A percentile compares a stretch with the other conserved stretches of the same genome.
Conservation (phyloP, 441 rosid species). For the Gossypium aridum region DNA sequence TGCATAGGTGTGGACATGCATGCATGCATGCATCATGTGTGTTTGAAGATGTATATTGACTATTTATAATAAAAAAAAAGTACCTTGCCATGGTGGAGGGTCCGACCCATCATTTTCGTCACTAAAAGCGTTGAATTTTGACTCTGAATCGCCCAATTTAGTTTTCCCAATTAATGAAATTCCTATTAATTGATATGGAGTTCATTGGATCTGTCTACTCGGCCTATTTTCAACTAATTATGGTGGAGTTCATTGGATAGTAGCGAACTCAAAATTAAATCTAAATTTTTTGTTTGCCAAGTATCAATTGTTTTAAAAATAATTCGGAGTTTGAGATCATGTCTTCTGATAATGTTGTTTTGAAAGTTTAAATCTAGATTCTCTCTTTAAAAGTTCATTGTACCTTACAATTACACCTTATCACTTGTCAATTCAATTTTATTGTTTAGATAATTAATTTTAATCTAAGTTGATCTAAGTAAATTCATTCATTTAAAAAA, state of each 20-base stretch:
- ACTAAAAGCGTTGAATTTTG: background rate
- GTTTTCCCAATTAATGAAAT: background rate
- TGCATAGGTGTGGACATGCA: background rate
- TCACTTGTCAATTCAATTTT: no score
- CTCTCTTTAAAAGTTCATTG: no score
- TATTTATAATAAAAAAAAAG: background rate
- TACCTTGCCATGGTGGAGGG: background rate
- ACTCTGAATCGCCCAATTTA: background rate
- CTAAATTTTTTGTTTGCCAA: no score
- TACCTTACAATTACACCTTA: no score
- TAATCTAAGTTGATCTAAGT: no score
- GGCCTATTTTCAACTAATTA: background rate
- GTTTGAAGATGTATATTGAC: background rate
- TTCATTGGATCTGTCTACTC: background rate
- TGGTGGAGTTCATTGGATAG: background rate
- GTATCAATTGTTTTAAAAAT: no score
- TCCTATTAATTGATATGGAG: background rate
- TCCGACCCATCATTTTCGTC: background rate
- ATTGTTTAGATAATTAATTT: no score
- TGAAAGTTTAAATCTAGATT: no score
- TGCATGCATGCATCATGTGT: background rate
- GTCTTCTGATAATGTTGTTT: fast-evolving
- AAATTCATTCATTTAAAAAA: no score
- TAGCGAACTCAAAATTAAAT: no score
- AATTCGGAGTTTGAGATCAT: no score